A percentile compares a stretch with the other conserved stretches of the same genome.
Conservation (phyloP, 2,329 filamentous ascomycete genomes). For the Talaromyces sp. region DNA sequence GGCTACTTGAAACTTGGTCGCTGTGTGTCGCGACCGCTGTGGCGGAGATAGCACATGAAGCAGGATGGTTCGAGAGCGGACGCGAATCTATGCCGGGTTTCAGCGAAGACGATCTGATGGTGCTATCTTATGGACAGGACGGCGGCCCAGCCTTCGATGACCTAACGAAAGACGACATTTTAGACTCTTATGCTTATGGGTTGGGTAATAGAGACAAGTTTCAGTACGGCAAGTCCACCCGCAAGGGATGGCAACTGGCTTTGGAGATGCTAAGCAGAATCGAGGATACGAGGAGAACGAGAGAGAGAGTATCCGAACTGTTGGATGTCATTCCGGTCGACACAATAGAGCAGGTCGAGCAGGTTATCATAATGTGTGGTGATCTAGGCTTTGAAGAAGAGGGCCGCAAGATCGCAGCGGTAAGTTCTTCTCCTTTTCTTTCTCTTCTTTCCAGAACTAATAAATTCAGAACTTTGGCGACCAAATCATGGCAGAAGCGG, state of each 20-base stretch:
- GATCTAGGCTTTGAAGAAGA: constrained; percentile 72
- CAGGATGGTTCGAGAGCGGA: constrained; percentile 68
- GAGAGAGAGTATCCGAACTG: constrained; percentile 67
- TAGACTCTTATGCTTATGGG: constrained; percentile 68
- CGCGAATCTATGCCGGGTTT: constrained; percentile 59
- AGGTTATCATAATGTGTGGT: constrained; percentile 71
- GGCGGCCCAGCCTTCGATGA: constrained; percentile 40
- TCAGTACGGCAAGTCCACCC: constrained; percentile 29
- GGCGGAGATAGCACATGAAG: constrained; percentile 76
- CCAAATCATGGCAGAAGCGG: constrained; percentile 49
- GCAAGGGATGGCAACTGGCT: constrained; percentile 84
- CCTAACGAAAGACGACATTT: constrained; percentile 71
- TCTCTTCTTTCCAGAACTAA: constrained; percentile 13
- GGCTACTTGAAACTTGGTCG: constrained; percentile 72
- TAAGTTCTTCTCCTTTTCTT: constrained; percentile 38
- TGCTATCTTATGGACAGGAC: constrained; percentile 64
- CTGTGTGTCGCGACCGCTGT: constrained; percentile 70
- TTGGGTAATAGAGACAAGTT: constrained; percentile 40
- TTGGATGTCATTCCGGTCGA: constrained; percentile 67
- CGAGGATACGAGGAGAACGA: constrained; percentile 64
- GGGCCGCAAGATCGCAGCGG: constrained; percentile 76
- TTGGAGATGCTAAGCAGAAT: constrained; percentile 77
- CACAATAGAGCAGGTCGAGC: constrained; percentile 68
- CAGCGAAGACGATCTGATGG: constrained; percentile 77
- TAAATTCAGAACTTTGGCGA: constrained; percentile 69